phyloP scores from a whole-genome alignment of 2,329 filamentous ascomycete species.

The Colletotrichum siamense region DNA sequence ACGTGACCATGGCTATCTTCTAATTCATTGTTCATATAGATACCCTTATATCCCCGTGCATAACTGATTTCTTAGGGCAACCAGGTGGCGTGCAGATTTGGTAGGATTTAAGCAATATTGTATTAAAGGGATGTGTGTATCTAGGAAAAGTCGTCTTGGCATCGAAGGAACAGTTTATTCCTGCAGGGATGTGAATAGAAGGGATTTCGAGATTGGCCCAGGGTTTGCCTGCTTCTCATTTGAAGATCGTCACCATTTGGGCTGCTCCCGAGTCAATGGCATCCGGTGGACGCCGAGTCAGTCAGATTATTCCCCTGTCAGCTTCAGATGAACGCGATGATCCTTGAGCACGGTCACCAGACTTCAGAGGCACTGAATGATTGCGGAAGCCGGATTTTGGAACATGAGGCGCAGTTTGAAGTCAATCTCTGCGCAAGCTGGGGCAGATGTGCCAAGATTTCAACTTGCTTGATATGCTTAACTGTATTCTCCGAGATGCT shows the following conservation, averaged over 20 bases:
- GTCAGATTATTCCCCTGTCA: not conserved
- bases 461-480: not conserved
- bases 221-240: not conserved
- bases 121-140: not conserved
- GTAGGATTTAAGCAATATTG: accelerated
- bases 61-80: accelerated
- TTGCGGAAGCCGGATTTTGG: not conserved
- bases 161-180: accelerated
- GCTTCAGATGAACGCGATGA: not conserved
- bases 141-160: not conserved
- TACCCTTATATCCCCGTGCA: not conserved
- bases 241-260: not conserved
- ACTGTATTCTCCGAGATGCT: not conserved
- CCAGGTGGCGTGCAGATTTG: not conserved
- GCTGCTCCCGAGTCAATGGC: not conserved
- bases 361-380: not conserved
- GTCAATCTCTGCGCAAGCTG: not conserved
- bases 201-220: not conserved
- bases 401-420: not conserved
- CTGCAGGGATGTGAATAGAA: not conserved
- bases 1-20: not conserved
- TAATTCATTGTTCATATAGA: not conserved
- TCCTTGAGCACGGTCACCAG: not conserved
- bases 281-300: not conserved
- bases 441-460: not conserved